phyloP scores from a whole-genome alignment of 805 yeast species.

The Candida pseudoglaebosa region DNA sequence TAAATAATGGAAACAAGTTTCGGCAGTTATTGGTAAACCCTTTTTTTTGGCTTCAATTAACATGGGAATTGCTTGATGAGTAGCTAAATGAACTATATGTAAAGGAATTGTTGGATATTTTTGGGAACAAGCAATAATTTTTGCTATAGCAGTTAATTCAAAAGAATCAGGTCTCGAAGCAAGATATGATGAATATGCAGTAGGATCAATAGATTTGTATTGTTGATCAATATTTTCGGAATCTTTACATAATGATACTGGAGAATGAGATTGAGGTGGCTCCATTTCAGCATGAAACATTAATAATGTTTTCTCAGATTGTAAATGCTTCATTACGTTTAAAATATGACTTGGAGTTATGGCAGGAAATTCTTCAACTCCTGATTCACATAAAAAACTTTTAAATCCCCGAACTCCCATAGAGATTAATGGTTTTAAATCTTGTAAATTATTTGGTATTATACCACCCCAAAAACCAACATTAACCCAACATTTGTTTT shows the following conservation, averaged over 20 bases:
- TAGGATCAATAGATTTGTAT: conserved; percentile 52
- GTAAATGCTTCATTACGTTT: conserved; percentile 60
- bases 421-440: conserved; percentile 69
- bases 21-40: conserved; percentile 70
- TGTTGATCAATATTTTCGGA: conserved; percentile 37
- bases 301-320: conserved; percentile 62
- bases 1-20: conserved; percentile 92
- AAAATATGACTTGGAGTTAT: conserved; percentile 62
- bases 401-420: conserved; percentile 94
- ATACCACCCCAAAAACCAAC: conserved; percentile 97
- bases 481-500: conserved; percentile 84
- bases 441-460: conserved; percentile 69
- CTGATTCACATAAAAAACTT: conserved; percentile 87
- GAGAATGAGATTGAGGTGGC: conserved; percentile 23
- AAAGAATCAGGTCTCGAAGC: conserved; percentile 86
- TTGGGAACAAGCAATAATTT: conserved; percentile 61
- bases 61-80: conserved; percentile 77
- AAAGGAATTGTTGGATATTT: conserved; percentile 58
- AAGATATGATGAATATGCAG: conserved; percentile 65
- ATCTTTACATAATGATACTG: conserved; percentile 42
- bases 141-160: conserved; percentile 79
- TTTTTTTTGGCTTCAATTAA: conserved; percentile 58
- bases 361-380: conserved; percentile 95
- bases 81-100: conserved; percentile 89
- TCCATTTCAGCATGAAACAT: conserved; percentile 96